A percentile compares a stretch with the other conserved stretches of the same genome.
phyloP scores from a whole-genome alignment of 2,329 filamentous ascomycete genomes.

The Hypoxylon sp. region DNA sequence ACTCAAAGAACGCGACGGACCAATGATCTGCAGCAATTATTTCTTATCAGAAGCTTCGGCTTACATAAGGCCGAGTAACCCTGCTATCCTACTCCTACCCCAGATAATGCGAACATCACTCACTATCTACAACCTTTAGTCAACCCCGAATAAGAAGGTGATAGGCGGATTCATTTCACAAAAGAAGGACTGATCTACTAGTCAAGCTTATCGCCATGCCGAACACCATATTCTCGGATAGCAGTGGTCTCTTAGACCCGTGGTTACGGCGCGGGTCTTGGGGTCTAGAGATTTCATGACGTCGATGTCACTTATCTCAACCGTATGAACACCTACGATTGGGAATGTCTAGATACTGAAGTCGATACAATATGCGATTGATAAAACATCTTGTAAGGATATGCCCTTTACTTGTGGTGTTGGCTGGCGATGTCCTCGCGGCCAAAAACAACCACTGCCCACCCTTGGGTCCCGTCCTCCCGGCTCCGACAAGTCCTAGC shows the following conservation, averaged over 20 bases:
- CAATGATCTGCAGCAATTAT: not conserved
- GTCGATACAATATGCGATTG: not conserved
- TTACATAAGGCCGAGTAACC: not conserved
- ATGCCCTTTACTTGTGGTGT: constrained; percentile 5
- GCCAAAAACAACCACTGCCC: constrained; percentile 34
- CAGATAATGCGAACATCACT: not conserved
- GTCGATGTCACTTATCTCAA: not conserved
- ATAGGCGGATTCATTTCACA: not conserved
- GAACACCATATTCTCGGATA: not conserved
- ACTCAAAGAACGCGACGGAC: not conserved
- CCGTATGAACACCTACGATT: not conserved
- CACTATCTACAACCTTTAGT: not conserved
- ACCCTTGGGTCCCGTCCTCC: constrained; percentile 32
- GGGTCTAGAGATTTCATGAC: not conserved
- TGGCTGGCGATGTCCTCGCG: constrained; percentile 14
- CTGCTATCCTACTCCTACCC: not conserved
- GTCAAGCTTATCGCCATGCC: not conserved
- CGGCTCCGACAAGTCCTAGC: constrained; percentile 29
- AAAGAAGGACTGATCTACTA: not conserved
- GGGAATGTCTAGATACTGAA: not conserved
- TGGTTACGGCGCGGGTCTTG: not conserved
- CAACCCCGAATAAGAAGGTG: not conserved
- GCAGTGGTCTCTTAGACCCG: not conserved
- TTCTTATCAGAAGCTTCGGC: not conserved
- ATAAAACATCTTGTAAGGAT: not conserved